Conservation (phyloP, 2,329 filamentous ascomycete species). For the Aspergillus ochraceoroseus region DNA sequence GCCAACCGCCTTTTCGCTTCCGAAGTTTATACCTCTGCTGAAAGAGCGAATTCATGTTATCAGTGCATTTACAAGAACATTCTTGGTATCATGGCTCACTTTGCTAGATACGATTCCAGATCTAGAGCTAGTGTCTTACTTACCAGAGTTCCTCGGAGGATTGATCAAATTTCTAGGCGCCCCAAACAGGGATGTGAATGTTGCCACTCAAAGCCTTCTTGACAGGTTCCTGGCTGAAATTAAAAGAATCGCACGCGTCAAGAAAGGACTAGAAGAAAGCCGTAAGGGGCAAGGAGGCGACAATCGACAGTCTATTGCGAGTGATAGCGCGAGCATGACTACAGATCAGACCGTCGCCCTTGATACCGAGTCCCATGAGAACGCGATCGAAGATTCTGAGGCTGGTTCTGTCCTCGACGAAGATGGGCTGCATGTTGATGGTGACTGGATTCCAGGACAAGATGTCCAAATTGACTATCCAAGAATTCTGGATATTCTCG, state of each 20-base stretch:
- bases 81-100: conserved; percentile 93
- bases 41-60: conserved; percentile 92
- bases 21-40: conserved; percentile 83
- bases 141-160: conserved; percentile 86
- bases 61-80: conserved; percentile 90
- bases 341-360: conserved; percentile 45
- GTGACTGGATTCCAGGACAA: conserved; percentile 95
- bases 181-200: conserved; percentile 87
- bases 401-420: conserved; percentile 49
- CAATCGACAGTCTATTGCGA: conserved; percentile 63
- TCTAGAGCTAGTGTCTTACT: conserved; percentile 83
- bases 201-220: conserved; percentile 79
- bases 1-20: conserved; percentile 86
- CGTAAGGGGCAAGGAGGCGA: conserved; percentile 64
- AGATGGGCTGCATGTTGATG: conserved; percentile 61
- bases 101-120: conserved; percentile 94
- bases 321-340: conserved; percentile 60
- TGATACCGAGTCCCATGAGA: conserved; percentile 47
- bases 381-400: conserved; percentile 50
- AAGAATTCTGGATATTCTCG: conserved; percentile 85
- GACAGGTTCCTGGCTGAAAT: conserved; percentile 92
- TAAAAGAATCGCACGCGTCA: conserved; percentile 86
- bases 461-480: conserved; percentile 93
- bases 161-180: conserved; percentile 90
- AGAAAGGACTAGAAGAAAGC: conserved; percentile 86